Base-by-base conservation (phyloP, 2,329 filamentous ascomycete genomes). In the Sclerotinia glacialis region DNA sequence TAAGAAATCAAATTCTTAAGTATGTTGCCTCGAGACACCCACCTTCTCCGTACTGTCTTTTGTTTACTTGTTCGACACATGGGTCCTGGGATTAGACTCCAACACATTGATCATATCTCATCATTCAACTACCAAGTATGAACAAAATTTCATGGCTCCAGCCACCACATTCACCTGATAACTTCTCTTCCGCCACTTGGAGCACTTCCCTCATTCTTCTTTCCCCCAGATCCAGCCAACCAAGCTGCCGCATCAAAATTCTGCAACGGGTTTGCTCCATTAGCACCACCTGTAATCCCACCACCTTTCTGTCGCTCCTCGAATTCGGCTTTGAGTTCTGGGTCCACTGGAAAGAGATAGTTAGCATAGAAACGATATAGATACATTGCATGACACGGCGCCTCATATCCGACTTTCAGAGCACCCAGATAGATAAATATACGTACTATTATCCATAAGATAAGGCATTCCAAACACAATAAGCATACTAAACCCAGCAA, bases 401-500 rank as follows among this genome's bases (percentile, higher is more conserved):
- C n/a, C 14, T 23, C 8, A 26, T 16, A 12, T 49, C 7, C 8
- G 8, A 18, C 2, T 18, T 9, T 23, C 28, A 7, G 21, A 37
- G 37, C 18, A 11, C 8, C 18, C 23, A 60, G 8, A 49, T 28
- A 49, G 40, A 64, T 50, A 47, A 42, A 64, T 50, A 47, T 8
- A 85, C 92, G 70, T 86, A 97, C 93, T 97, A 77, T 95, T 97
- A 62, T 98, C 93, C 81, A 98, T 88, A 66, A 99, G 79, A 78
- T 97, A 95, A 18, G 95, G 95, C 90, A 98, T 92, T 71, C 93
- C 93, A 74, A 98, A 84, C 70, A 97, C 93, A 71, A 97, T 82
- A 6, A 81, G 88, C 81, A 97, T 86, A 69, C 89, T 92, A 49
- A 95, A 87, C 44, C 96, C 79, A 5, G 90, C 93, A 82, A 99